Percentiles rank a stretch among this genome's conserved stretches.
Conservation (phyloP, 805 yeast species). For the Kuraishia ogatae region DNA sequence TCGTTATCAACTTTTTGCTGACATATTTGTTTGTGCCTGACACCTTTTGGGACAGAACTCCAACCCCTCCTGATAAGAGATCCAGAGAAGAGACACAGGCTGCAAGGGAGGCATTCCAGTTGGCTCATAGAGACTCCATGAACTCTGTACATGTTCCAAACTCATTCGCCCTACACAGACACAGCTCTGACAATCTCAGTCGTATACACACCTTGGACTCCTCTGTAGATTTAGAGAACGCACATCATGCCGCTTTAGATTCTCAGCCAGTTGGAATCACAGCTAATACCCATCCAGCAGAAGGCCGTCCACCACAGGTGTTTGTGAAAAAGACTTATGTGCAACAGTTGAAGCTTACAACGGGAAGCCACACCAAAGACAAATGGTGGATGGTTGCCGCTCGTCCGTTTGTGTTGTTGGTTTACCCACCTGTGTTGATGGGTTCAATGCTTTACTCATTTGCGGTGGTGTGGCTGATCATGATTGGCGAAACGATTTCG, state of each 20-base stretch:
- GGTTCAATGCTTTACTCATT: constrained; percentile 44
- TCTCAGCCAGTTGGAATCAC: background rate
- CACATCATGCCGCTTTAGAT: background rate
- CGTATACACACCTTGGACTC: constrained; percentile 4
- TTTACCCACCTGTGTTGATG: constrained; percentile 43
- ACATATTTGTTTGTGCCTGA: constrained; percentile 53
- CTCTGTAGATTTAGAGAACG: background rate
- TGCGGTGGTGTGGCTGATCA: constrained; percentile 57
- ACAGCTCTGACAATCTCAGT: background rate
- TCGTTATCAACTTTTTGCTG: constrained; percentile 34
- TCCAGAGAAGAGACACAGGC: constrained; percentile 37
- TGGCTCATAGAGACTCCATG: constrained; percentile 6
- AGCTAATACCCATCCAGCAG: background rate
- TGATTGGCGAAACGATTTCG: constrained; percentile 48
- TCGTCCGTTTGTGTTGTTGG: constrained; percentile 41
- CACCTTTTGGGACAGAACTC: constrained; percentile 53
- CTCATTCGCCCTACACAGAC: constrained; percentile 3
- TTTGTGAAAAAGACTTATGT: constrained; percentile 13
- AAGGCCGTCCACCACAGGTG: background rate
- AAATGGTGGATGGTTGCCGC: constrained; percentile 47
- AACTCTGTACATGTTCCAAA: constrained; percentile 4
- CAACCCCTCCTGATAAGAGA: constrained; percentile 38
- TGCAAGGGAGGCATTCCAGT: constrained; percentile 31
- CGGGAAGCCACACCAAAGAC: constrained; percentile 42
- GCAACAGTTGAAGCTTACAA: constrained; percentile 29